Conservation (phyloP, 2,329 filamentous ascomycete species). For the Fonsecaea monophora region DNA sequence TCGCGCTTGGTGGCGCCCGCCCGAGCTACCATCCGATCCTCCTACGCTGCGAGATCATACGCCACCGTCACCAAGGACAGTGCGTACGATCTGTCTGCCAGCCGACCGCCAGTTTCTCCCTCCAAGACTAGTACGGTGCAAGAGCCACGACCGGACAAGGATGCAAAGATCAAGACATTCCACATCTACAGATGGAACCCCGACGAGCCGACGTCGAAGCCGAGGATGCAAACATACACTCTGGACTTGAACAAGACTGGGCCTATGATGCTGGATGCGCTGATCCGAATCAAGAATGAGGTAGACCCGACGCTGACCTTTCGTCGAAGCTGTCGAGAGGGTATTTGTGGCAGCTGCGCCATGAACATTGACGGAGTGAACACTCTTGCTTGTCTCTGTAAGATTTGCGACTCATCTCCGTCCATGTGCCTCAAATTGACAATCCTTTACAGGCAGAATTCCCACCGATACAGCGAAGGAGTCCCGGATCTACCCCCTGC, state of each 20-base stretch:
- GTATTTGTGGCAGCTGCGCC: slow-evolving; percentile 96
- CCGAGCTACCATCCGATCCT: slow-evolving; percentile 47
- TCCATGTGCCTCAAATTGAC: slow-evolving; percentile 26
- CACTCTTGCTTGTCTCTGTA: slow-evolving; percentile 96
- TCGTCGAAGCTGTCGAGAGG: slow-evolving; percentile 93
- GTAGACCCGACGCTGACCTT: slow-evolving; percentile 95
- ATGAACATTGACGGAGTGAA: slow-evolving; percentile 99
- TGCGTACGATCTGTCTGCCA: slow-evolving; percentile 44
- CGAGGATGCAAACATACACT: slow-evolving; percentile 91
- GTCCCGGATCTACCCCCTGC: slow-evolving; percentile 94
- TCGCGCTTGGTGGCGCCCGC: slow-evolving; percentile 51
- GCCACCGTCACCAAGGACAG: slow-evolving; percentile 53
- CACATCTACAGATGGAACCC: slow-evolving; percentile 99
- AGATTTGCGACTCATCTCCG: slow-evolving; percentile 48
- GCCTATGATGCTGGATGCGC: slow-evolving; percentile 95
- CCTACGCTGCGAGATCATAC: slow-evolving; percentile 52
- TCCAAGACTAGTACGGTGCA: slow-evolving; percentile 66
- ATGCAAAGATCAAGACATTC: slow-evolving; percentile 84
- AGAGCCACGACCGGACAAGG: slow-evolving; percentile 64
- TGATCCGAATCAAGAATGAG: slow-evolving; percentile 99
- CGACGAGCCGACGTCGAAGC: slow-evolving; percentile 89
- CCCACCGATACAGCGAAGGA: slow-evolving; percentile 80
- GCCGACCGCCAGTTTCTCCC: slow-evolving; percentile 50
- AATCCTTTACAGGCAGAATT: slow-evolving; percentile 75
- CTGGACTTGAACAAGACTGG: slow-evolving; percentile 98